Evolutionary conservation across 176 grass and related monocot genomes (phyloP), one percentile per base, ranked within the genome.

Genomic region (Chrysopogon serrulatus): DNA sequence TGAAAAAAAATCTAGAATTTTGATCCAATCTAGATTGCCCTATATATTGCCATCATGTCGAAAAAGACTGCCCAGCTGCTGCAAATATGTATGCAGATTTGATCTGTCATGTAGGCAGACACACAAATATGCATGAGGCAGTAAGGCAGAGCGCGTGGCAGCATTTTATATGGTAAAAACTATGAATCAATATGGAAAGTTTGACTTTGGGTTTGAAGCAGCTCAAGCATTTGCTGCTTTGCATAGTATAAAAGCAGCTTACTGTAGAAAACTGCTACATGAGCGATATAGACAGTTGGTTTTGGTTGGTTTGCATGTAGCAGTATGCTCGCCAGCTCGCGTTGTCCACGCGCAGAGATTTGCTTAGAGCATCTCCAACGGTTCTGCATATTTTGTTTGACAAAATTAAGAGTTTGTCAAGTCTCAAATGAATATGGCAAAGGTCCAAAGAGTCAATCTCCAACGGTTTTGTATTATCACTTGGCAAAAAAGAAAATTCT

Each of bases 51-150:
- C 53, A 64, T 83, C 23, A 65, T 39, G 57, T 26, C 16, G 41
- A 75, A 83, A 75, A 73, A 49, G 70, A 65, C 82, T 28, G 23
- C 23, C 56, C 70, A 75, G 3, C 82, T 49, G 57, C 71, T 32
- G 1, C 32, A 49, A 10, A 21, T 31, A 2, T 60, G 18, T 3
- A 62, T 42, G 17, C 1, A 10, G 26, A 62, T 61, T 45, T 45
- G 48, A 57, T 43, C 26, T 35, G 19, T 8, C 39, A 27, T 15
- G 21, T 53, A 8, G 23, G 23, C 33, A 54, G 37, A 44, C 16
- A 47, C 16, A 47, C 80, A 62, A 39, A 83, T 83, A 34, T 18
- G 28, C 14, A 74, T 30, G 41, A 21, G 66, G 17, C 5, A n/a
- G 39, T 21, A 8, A 3, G 48, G 26, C 24, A 34, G 76, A 15